A percentile compares a stretch with the other conserved stretches of the same genome.
Conservation (phyloP, 805 yeast genomes). For the Kuraishia piskuri region DNA sequence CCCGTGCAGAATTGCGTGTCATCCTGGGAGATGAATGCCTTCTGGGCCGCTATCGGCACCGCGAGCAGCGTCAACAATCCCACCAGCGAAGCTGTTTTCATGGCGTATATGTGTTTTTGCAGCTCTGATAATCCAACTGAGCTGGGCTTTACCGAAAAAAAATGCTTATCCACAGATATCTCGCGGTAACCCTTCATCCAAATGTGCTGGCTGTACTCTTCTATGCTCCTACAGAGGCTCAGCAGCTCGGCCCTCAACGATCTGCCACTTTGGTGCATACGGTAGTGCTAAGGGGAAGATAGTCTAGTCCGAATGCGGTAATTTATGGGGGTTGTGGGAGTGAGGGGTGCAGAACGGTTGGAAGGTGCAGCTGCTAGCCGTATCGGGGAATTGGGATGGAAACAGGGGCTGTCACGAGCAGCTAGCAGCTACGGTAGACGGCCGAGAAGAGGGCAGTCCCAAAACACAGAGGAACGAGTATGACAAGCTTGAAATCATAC, state of each 20-base stretch:
- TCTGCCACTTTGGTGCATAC: background rate
- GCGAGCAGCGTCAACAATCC: background rate
- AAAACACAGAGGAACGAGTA: no score
- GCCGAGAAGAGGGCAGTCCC: no score
- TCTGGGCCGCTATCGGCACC: conserved; percentile 31
- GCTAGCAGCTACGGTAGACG: no score
- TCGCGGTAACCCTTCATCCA: no score
- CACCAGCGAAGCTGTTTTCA: background rate
- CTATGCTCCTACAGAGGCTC: background rate
- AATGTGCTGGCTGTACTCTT: background rate
- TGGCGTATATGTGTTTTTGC: background rate
- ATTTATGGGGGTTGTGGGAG: background rate
- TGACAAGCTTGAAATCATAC: no score
- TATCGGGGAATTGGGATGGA: no score
- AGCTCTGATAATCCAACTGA: background rate
- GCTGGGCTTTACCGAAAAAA: no score
- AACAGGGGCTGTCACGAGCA: no score
- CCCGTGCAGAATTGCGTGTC: conserved; percentile 78
- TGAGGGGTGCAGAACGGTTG: background rate
- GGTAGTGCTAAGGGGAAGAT: background rate
- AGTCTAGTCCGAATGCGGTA: background rate
- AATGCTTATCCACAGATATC: no score
- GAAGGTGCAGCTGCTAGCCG: background rate
- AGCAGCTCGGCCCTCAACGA: background rate
- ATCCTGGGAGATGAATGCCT: conserved; percentile 38